These are phyloP conservation scores for Trapa incisa DNA, from an alignment of 345 rosid genomes.

Conservation along the genomic window DNA sequence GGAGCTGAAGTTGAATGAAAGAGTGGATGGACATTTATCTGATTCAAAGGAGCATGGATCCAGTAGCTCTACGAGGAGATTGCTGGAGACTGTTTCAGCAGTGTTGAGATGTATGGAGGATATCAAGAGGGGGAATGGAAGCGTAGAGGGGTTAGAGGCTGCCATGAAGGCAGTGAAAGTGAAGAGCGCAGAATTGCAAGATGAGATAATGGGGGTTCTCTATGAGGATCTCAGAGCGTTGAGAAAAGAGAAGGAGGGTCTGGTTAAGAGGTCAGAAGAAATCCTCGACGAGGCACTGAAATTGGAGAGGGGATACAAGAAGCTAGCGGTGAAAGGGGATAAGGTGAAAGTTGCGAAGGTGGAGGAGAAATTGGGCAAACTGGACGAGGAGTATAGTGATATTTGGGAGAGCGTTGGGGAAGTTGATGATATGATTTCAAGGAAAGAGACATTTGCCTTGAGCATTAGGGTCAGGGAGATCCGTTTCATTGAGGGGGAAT, in stretches of 20 bases:
- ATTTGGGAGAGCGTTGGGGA: slow-evolving; percentile 61
- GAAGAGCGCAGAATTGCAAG: slow-evolving; percentile 50
- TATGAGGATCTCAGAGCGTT: slow-evolving; percentile 32
- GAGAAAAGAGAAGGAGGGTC: slow-evolving; percentile 35
- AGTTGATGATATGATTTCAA: slow-evolving; percentile 41
- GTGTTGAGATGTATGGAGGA: slow-evolving; percentile 42
- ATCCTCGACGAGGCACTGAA: slow-evolving; percentile 34
- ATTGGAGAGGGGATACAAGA: slow-evolving; percentile 29
- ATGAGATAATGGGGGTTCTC: slow-evolving; percentile 47
- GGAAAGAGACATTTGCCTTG: slow-evolving; percentile 47
- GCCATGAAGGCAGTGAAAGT: slow-evolving; percentile 42
- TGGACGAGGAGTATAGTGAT: slow-evolving; percentile 51
- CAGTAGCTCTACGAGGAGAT: slow-evolving; percentile 35
- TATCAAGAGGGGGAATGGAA: slow-evolving; percentile 45
- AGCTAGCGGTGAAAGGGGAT: slow-evolving; percentile 13
- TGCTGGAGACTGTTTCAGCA: slow-evolving; percentile 51
- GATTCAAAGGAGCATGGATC: slow-evolving; percentile 37
- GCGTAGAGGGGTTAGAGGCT: slow-evolving; percentile 20
- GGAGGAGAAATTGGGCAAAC: slow-evolving; percentile 28
- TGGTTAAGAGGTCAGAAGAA: slow-evolving; percentile 36
- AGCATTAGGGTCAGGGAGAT: slow-evolving; percentile 77
- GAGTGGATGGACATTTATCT: slow-evolving; percentile 15
- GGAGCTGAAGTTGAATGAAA: slow-evolving; percentile 17
- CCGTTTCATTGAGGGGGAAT: slow-evolving; percentile 66
- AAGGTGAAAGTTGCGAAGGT: slow-evolving; percentile 22